phyloP scores from a whole-genome alignment of 495 filamentous ascomycete species.

The Hypomontagnella monticulosa region DNA sequence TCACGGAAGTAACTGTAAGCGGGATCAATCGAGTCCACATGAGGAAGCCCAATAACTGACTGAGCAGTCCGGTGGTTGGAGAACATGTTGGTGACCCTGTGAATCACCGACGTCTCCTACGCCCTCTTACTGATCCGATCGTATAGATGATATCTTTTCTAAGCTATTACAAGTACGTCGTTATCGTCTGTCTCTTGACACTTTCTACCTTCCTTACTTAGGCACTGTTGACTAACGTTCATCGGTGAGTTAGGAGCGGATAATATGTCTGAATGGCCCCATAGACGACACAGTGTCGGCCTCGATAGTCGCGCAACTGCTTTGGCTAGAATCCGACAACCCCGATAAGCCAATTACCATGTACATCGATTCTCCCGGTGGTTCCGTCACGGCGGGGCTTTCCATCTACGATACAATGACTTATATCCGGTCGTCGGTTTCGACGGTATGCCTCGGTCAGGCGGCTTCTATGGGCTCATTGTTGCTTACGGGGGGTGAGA shows the following conservation, averaged over 20 bases:
- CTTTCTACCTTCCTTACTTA: not conserved
- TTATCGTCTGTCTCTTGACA: not conserved
- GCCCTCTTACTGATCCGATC: constrained; percentile 33
- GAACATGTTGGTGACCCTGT: constrained; percentile 72
- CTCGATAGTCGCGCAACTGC: constrained; percentile 91
- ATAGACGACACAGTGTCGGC: constrained; percentile 91
- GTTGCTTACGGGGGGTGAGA: constrained; percentile 83
- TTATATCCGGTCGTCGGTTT: constrained; percentile 91
- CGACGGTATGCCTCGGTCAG: constrained; percentile 93
- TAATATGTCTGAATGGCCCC: constrained; percentile 91
- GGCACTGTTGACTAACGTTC: constrained; percentile 21
- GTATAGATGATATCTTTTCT: constrained; percentile 83
- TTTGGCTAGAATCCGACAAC: constrained; percentile 97
- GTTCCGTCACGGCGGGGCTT: constrained; percentile 87
- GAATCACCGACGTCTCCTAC: constrained; percentile 31
- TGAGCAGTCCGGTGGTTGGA: constrained; percentile 84
- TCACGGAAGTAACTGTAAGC: constrained; percentile 84
- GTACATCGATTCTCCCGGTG: constrained; percentile 97
- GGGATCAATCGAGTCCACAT: constrained; percentile 5
- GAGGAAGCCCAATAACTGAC: constrained; percentile 50
- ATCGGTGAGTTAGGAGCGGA: constrained; percentile 74
- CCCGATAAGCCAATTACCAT: constrained; percentile 93
- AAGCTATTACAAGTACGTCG: constrained; percentile 73
- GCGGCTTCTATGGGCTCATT: constrained; percentile 95
- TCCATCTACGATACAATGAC: constrained; percentile 99